Evolutionary conservation across 2,329 filamentous ascomycete species (phyloP).

Genomic region (Penicillium sp.): DNA sequence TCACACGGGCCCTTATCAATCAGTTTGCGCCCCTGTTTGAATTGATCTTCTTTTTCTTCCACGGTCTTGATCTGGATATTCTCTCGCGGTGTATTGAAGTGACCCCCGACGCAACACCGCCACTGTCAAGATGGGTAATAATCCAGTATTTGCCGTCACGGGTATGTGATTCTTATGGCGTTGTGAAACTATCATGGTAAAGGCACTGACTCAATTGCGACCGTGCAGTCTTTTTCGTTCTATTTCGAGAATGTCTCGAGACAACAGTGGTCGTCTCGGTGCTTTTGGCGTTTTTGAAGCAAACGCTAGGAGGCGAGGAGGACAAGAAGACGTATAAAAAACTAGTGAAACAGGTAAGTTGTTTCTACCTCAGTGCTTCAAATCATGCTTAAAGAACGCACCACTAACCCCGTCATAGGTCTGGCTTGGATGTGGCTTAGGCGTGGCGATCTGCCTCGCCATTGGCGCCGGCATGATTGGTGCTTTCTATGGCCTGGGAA

Average conservation of each 20-base stretch:
- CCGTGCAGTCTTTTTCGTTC: slow-evolving; percentile 30
- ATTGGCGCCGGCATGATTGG: slow-evolving; percentile 71
- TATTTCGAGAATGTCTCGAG: slow-evolving; percentile 80
- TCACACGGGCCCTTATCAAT: slow-evolving; percentile 17
- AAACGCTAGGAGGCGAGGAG: slow-evolving; percentile 68
- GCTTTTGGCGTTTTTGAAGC: slow-evolving; percentile 82
- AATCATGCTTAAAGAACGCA: background rate
- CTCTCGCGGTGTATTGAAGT: background rate
- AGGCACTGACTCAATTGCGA: background rate
- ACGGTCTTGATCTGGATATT: slow-evolving; percentile 1
- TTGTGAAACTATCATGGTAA: background rate
- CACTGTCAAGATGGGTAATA: slow-evolving; percentile 20
- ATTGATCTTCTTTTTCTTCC: slow-evolving; percentile 1
- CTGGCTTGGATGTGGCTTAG: slow-evolving; percentile 69
- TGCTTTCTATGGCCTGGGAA: slow-evolving; percentile 70
- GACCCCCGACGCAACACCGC: background rate
- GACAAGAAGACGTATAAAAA: slow-evolving; percentile 67
- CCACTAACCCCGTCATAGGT: slow-evolving; percentile 38
- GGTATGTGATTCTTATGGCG: slow-evolving; percentile 8
- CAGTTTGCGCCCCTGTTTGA: background rate
- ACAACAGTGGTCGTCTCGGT: slow-evolving; percentile 83
- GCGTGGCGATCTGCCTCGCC: slow-evolving; percentile 65
- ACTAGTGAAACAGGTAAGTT: slow-evolving; percentile 58
- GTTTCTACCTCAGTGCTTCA: background rate
- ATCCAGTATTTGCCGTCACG: slow-evolving; percentile 26